Evolutionary conservation across 192 early-diverging fungal species (phyloP), one percentile per base, ranked within the genome.

Genomic region (Backusella macrospora): DNA sequence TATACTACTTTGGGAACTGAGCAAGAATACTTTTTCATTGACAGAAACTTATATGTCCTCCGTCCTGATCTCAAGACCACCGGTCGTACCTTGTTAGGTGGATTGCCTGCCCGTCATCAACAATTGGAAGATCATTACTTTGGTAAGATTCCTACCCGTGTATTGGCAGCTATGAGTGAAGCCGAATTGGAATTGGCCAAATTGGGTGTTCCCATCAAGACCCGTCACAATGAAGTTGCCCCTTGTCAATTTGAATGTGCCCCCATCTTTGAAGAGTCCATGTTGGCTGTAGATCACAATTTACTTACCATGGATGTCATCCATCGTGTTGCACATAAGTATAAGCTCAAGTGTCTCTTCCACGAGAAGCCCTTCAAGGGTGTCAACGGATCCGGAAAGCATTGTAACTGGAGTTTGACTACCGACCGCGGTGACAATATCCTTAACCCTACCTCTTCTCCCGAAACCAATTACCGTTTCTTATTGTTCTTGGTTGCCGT

Each of bases 111-210:
- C 72, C 94, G 95, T 80, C 96, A 98, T 83, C 98, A 99, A 87
- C 98, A 99, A 88, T 87, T 99, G 75, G 98, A 99, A 82, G 98
- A 99, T 84, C 98, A 99, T 86, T 99, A 99, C 91, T 99, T 99
- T 88, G 98, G 98, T 45, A 92, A 92, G 74, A 96, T 99, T 70
- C 98, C 98, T 62, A 88, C 92, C 68, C 92, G 94, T 77, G 95
- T 98, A 37, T 86, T 99, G 78, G 90, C 93, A 64, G 85, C 90
- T 73, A 95, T 99, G 82, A 93, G 92, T 78, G 98, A 99, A 86
- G 81, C 90, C 71, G 98, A 99, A 83, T 87, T 97, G 55, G 98
- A 99, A 86, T 90, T 96, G 70, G 91, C 91, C 84, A 89, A 90
- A 70, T 90, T 99, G 69, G 98, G 98, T 82, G 95, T 96, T 26